phyloP scores from a whole-genome alignment of 768 basidiomycete genomes.

The Termitomyces sp. region DNA sequence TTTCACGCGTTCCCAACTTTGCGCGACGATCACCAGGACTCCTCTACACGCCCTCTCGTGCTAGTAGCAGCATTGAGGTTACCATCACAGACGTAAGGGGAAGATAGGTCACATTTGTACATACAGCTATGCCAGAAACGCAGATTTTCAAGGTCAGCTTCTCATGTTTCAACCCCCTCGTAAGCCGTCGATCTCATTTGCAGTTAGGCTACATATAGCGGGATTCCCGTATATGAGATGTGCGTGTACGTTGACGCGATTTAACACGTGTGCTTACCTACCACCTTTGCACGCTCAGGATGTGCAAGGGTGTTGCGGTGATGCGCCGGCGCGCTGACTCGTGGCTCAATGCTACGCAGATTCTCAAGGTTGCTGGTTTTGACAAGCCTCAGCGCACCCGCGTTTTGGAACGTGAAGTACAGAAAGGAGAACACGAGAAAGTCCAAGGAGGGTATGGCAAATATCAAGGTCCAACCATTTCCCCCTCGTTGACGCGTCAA shows the following conservation, averaged over 20 bases:
- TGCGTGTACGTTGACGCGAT: slow-evolving; percentile 42
- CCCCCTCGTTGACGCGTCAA: slow-evolving; percentile 10
- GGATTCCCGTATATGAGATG: slow-evolving; percentile 92
- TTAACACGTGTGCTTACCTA: slow-evolving; percentile 31
- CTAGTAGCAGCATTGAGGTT: not conserved
- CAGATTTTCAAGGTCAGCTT: slow-evolving; percentile 81
- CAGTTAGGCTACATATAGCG: slow-evolving; percentile 83
- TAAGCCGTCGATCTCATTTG: slow-evolving; percentile 20
- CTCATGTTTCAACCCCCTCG: slow-evolving; percentile 14
- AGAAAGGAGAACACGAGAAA: slow-evolving; percentile 98
- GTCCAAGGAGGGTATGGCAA: slow-evolving; percentile 99
- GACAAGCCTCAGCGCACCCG: slow-evolving; percentile 98
- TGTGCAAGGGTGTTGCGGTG: slow-evolving; percentile 93
- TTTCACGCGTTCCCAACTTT: slow-evolving; percentile 34
- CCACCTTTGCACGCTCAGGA: slow-evolving; percentile 54
- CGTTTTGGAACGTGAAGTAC: slow-evolving; percentile 95
- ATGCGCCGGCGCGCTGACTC: slow-evolving; percentile 96
- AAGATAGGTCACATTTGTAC: not conserved
- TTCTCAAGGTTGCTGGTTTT: slow-evolving; percentile 98
- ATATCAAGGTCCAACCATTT: slow-evolving; percentile 78
- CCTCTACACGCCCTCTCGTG: slow-evolving; percentile 1
- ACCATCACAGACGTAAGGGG: not conserved
- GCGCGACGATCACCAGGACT: slow-evolving; percentile 21
- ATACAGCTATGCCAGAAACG: slow-evolving; percentile 62
- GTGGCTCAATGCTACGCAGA: slow-evolving; percentile 99